Evolutionary conservation across 192 early-diverging fungal species (phyloP), one percentile per base, ranked within the genome.

Genomic region (Coemansia sp.): DNA sequence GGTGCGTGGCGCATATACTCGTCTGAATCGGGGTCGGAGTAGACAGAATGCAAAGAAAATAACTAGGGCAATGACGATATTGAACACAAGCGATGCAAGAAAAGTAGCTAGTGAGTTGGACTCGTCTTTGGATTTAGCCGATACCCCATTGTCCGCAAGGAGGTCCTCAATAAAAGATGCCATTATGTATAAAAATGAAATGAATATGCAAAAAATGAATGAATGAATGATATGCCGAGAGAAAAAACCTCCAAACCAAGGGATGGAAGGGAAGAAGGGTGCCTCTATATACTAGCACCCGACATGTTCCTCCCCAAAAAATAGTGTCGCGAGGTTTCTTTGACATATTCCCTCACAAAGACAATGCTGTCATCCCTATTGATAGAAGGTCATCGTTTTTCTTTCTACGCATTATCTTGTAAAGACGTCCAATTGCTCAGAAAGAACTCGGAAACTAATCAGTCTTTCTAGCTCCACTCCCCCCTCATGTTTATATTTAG

Each of bases 1-100:
- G 21, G 88, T 88, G 35, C 91, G 85, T 9, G 93, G 92, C 43
- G 88, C 84, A 49, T 94, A 96, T 39, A 91, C 88, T 23, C 87
- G 84, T 13, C 84, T 86, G 28, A 88, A 82, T 39, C 84, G 84
- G 9, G 86, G 86, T 7, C 95, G 78, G 13, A 92, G 77, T 19
- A 95, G 59, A 62, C 83, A 84, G 74, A 95, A 95, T 16, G 80
- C 67, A 5, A 85, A 30, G 70, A 90, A 85, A 26, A 92, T 64
- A 1, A 49, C 73, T 7, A 85, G 38, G 14, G 86, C 86, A 6
- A 91, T 33, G 6, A 66, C 82, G 2, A 73, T 71, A 74, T 94
- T 94, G 73, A 94, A 91, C 23, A 85, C 60, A 6, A 94, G 49
- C 1, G 94, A 86, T 3, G 92, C 88, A 1, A 86, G 66, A 66